Evolutionary conservation across 192 early-diverging fungal genomes (phyloP).

Genomic region (Backusella tuberculispora): DNA sequence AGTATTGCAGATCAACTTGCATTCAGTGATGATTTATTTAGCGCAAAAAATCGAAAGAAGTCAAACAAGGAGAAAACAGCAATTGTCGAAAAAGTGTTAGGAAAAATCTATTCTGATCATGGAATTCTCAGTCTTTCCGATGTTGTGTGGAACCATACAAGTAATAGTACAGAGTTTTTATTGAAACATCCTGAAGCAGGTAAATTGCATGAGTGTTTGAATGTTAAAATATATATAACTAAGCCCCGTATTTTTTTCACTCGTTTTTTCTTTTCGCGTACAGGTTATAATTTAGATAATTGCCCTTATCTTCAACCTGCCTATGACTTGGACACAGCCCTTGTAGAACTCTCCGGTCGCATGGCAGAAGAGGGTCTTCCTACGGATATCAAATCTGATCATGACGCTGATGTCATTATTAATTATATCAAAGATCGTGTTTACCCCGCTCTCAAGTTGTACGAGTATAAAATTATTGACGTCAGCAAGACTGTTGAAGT

Average conservation of each 20-base stretch:
- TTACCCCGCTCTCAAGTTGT: constrained; percentile 69
- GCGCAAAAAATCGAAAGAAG: constrained; percentile 47
- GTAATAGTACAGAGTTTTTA: constrained; percentile 92
- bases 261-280: not conserved
- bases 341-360: constrained; percentile 70
- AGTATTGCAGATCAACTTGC: constrained; percentile 94
- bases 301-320: constrained; percentile 93
- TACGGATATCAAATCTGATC: constrained; percentile 61
- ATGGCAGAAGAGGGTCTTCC: constrained; percentile 55
- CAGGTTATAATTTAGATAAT: constrained; percentile 93
- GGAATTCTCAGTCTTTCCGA: constrained; percentile 85
- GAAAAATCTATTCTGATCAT: constrained; percentile 63
- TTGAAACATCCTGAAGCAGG: constrained; percentile 94
- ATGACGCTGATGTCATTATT: constrained; percentile 72
- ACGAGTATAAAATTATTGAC: constrained; percentile 90
- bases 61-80: constrained; percentile 60
- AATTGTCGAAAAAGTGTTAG: constrained; percentile 58
- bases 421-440: constrained; percentile 56
- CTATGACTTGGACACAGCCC: constrained; percentile 90
- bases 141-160: constrained; percentile 99
- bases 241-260: constrained; percentile 21
- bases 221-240: not conserved
- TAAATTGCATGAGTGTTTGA: constrained; percentile 28
- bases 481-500: constrained; percentile 49
- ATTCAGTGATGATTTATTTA: constrained; percentile 89